Conservation (phyloP, 2,329 filamentous ascomycete genomes). For the Scedosporium minutisporum region DNA sequence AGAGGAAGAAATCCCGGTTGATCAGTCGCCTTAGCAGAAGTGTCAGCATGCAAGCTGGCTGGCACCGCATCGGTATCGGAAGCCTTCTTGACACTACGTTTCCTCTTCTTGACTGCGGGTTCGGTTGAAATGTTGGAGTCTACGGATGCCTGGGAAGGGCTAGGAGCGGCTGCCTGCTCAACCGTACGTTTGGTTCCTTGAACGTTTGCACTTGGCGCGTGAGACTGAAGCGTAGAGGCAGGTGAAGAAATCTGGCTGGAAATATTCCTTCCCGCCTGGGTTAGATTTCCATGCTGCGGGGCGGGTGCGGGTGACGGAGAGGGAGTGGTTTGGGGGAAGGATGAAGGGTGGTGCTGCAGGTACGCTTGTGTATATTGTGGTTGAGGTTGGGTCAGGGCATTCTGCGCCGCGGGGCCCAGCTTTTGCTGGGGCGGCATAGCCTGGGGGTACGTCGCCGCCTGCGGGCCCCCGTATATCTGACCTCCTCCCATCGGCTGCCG, state of each 20-base stretch:
- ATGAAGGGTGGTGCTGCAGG: constrained; percentile 2
- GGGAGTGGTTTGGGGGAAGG: neutral
- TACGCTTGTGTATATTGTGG: constrained; percentile 1
- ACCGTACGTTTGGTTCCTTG: constrained; percentile 13
- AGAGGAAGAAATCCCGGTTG: neutral
- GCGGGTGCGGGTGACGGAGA: neutral
- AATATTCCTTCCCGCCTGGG: neutral
- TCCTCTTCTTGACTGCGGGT: constrained; percentile 27
- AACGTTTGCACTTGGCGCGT: constrained; percentile 14
- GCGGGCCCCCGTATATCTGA: constrained; percentile 6
- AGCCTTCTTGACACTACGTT: constrained; percentile 22
- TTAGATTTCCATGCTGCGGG: neutral
- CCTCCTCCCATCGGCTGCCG: constrained; percentile 8
- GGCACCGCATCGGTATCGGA: constrained; percentile 22
- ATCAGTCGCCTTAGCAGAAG: neutral
- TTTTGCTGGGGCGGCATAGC: constrained; percentile 14
- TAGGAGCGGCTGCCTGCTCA: constrained; percentile 13
- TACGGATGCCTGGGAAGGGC: constrained; percentile 11
- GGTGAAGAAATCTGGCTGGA: neutral
- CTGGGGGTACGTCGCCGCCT: constrained; percentile 15
- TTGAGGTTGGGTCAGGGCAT: neutral
- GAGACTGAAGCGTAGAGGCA: constrained; percentile 1
- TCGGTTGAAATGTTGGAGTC: constrained; percentile 14
- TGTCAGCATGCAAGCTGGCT: neutral
- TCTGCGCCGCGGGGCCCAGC: constrained; percentile 7